These are phyloP conservation scores for Patellifolia procumbens DNA, from an alignment of 179 eudicot genomes.

Conservation along the genomic window DNA sequence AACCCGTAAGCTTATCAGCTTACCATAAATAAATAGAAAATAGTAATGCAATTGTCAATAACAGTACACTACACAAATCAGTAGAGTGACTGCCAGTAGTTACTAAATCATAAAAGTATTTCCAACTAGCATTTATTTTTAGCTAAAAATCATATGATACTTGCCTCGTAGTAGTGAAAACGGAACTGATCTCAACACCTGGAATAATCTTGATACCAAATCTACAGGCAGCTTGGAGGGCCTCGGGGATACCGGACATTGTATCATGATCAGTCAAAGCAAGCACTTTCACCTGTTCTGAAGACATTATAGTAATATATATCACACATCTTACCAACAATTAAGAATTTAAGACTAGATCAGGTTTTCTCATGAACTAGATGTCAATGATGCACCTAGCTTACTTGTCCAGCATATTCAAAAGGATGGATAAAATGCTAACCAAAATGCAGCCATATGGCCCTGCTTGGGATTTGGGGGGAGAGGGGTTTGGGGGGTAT, in stretches of 20 bases:
- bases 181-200: constrained; percentile 93
- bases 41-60: background rate
- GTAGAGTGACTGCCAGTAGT: background rate
- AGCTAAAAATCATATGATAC: constrained; percentile 9
- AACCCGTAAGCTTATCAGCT: background rate
- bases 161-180: constrained; percentile 66
- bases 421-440: background rate
- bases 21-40: background rate
- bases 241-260: constrained; percentile 94
- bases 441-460: background rate
- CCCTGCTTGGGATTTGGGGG: no score
- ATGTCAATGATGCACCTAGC: background rate
- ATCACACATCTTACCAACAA: constrained; percentile 31
- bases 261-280: constrained; percentile 98
- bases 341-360: background rate
- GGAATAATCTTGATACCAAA: constrained; percentile 93
- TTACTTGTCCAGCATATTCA: background rate
- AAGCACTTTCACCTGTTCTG: constrained; percentile 97
- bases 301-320: constrained; percentile 39
- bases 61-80: background rate
- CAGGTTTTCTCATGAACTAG: background rate
- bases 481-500: no score
- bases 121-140: background rate
- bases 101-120: background rate
- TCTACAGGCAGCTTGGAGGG: constrained; percentile 71